These are phyloP conservation scores for Anisodus acutangulus DNA, from an alignment of 257 asterid species.

Conservation along the genomic window DNA sequence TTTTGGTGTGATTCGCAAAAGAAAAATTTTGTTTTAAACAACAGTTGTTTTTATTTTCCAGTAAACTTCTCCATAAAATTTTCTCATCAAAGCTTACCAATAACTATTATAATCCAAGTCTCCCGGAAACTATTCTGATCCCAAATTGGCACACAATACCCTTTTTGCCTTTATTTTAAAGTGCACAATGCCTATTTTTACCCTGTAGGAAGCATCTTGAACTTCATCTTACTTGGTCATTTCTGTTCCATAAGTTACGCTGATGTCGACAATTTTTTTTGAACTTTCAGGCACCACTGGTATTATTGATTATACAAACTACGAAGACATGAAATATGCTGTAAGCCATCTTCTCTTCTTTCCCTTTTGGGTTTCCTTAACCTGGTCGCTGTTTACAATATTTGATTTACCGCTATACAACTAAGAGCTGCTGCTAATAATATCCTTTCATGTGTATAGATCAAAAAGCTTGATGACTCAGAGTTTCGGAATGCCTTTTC, in stretches of 20 bases:
- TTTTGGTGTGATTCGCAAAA: background rate
- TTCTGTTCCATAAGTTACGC: background rate
- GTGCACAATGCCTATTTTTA: background rate
- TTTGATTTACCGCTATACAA: background rate
- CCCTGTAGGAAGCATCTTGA: background rate
- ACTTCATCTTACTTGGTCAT: background rate
- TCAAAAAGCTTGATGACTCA: slow-evolving; percentile 90
- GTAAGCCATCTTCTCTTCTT: slow-evolving; percentile 46
- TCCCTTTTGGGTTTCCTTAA: slow-evolving; percentile 11
- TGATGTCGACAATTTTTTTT: background rate
- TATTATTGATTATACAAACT: slow-evolving; percentile 82
- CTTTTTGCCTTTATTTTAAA: background rate
- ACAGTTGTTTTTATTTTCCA: background rate
- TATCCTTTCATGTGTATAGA: slow-evolving; percentile 47
- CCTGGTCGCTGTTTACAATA: background rate
- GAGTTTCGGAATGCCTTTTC: slow-evolving; percentile 95
- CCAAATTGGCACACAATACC: background rate
- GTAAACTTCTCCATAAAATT: background rate
- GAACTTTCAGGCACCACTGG: slow-evolving; percentile 79
- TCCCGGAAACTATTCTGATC: background rate
- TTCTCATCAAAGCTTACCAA: background rate
- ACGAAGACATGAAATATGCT: slow-evolving; percentile 92
- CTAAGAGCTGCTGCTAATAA: background rate
- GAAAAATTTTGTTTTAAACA: background rate
- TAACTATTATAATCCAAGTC: background rate